These are phyloP conservation scores for Chlamydomonas schloesseri DNA, from an alignment of 139 green algal genomes.

Conservation along the genomic window DNA sequence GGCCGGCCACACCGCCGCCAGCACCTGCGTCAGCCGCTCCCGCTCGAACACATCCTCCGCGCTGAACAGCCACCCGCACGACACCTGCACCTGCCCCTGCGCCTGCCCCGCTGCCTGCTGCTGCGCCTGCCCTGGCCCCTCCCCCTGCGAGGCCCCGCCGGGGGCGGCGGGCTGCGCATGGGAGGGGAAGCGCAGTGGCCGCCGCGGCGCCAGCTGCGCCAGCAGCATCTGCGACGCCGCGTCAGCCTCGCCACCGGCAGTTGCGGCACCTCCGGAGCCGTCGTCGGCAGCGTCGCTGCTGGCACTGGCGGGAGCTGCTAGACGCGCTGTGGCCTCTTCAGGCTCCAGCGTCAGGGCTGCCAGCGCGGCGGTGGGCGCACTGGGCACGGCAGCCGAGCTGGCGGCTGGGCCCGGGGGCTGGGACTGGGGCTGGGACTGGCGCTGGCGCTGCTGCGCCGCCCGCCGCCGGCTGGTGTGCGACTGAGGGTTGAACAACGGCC, in stretches of 20 bases:
- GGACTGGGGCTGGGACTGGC: slow-evolving; percentile 1
- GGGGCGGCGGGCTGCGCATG: background rate
- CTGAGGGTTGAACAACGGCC: background rate
- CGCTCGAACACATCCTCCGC: slow-evolving; percentile 54
- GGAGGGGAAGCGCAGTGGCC: slow-evolving; percentile 1
- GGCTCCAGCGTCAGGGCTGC: too few relatives aligned
- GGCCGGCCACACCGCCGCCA: slow-evolving; percentile 33
- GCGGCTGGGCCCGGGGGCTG: background rate
- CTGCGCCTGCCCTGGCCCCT: too few relatives aligned
- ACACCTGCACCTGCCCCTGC: background rate
- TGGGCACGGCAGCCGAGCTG: too few relatives aligned
- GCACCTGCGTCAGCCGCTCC: slow-evolving; percentile 34
- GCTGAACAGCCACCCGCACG: slow-evolving; percentile 67
- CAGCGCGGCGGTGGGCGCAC: too few relatives aligned
- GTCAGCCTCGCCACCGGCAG: too few relatives aligned
- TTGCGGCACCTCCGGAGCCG: too few relatives aligned
- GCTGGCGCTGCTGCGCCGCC: background rate
- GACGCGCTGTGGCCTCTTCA: too few relatives aligned
- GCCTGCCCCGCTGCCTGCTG: background rate
- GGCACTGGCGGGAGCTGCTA: too few relatives aligned
- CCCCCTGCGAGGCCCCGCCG: background rate
- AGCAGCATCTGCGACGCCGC: background rate
- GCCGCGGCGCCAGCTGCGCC: background rate
- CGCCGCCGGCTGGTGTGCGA: background rate
- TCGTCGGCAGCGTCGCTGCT: too few relatives aligned